These are phyloP conservation scores for Hypomontagnella submonticulosa DNA, from an alignment of 495 filamentous ascomycete genomes.

Conservation along the genomic window DNA sequence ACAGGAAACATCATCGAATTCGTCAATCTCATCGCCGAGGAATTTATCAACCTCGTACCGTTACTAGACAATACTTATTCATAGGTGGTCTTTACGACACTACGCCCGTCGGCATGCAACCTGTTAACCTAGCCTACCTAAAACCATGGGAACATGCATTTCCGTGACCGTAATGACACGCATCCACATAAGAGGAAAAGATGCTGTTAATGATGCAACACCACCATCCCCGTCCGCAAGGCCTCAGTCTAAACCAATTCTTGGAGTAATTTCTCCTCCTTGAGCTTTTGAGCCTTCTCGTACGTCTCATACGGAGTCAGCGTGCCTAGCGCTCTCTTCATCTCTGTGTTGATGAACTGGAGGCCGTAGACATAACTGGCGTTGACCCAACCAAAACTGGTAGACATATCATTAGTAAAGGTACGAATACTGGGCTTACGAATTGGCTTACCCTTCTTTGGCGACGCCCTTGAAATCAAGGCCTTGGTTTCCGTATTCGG, in stretches of 20 bases:
- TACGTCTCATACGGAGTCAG: constrained; percentile 85
- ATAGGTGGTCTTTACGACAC: no score
- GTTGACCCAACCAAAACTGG: constrained; percentile 99
- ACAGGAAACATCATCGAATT: no score
- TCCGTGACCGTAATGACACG: constrained; percentile 12
- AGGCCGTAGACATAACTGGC: constrained; percentile 93
- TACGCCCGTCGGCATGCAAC: neutral
- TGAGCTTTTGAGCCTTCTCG: constrained; percentile 61
- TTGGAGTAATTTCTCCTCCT: constrained; percentile 56
- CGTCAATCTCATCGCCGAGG: no score
- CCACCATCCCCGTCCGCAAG: neutral
- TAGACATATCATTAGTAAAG: constrained; percentile 46
- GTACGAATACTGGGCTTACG: constrained; percentile 8
- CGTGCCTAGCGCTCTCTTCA: constrained; percentile 84
- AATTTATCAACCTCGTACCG: no score
- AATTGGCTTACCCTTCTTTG: constrained; percentile 84
- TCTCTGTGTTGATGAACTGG: constrained; percentile 83
- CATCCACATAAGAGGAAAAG: constrained; percentile 4
- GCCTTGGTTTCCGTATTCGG: constrained; percentile 98
- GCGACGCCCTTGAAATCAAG: constrained; percentile 92
- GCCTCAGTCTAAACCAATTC: constrained; percentile 39
- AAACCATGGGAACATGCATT: neutral
- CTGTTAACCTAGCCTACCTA: neutral
- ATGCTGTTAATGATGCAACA: neutral
- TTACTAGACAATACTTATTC: no score